phyloP scores from a whole-genome alignment of 306 rosid genomes.

The Lathyrus tuberosus region DNA sequence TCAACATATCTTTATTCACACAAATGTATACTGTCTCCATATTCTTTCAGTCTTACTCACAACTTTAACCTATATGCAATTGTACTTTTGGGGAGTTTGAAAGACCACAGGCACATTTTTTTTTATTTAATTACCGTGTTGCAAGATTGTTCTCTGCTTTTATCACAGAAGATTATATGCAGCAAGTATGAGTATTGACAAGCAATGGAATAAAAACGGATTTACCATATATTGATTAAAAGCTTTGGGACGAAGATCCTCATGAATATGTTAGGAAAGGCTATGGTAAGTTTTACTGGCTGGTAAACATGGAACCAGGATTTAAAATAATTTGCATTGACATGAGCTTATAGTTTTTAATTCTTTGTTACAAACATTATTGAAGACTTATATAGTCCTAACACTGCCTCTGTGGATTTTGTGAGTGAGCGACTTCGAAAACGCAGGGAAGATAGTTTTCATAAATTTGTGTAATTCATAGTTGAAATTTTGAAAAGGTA shows the following conservation, averaged over 20 bases:
- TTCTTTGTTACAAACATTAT: constrained; percentile 68
- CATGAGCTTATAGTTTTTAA: constrained; percentile 34
- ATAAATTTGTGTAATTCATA: constrained; percentile 75
- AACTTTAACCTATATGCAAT: too few relatives aligned
- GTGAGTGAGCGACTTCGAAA: constrained; percentile 91
- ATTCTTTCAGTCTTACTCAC: too few relatives aligned
- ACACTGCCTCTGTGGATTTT: constrained; percentile 96
- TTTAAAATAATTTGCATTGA: background rate
- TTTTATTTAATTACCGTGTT: too few relatives aligned
- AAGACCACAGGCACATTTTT: too few relatives aligned
- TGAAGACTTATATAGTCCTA: constrained; percentile 93
- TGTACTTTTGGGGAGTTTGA: too few relatives aligned
- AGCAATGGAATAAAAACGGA: too few relatives aligned
- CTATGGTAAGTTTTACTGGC: constrained; percentile 69
- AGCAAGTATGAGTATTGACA: too few relatives aligned
- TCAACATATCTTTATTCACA: too few relatives aligned
- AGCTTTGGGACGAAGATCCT: constrained; percentile 98
- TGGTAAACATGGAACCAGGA: constrained; percentile 18
- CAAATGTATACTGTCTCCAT: too few relatives aligned
- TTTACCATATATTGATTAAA: constrained; percentile 81
- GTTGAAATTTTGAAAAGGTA: constrained; percentile 86
- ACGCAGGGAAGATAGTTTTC: constrained; percentile 94
- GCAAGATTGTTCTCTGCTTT: too few relatives aligned
- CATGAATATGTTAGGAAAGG: constrained; percentile 99
- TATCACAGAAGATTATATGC: too few relatives aligned